Evolutionary conservation across 768 basidiomycete genomes (phyloP).

Genomic region (Hygrocybe coccinea): DNA sequence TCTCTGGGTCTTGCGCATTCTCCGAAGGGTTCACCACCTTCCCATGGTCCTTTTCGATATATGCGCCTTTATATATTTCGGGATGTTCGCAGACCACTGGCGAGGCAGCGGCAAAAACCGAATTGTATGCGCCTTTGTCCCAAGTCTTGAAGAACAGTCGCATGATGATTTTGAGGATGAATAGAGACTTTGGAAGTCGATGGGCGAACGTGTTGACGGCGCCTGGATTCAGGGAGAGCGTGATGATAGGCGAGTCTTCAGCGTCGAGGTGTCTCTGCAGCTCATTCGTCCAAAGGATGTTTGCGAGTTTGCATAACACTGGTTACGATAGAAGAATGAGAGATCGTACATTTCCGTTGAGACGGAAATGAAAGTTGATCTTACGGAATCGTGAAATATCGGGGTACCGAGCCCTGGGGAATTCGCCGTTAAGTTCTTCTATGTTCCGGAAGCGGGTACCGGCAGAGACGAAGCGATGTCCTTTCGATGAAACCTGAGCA

Average conservation of each 20-base stretch:
- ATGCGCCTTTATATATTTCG: slow-evolving; percentile 35
- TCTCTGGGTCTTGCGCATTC: slow-evolving; percentile 27
- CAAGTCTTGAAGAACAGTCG: slow-evolving; percentile 17
- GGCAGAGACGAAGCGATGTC: slow-evolving; percentile 19
- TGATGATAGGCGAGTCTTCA: slow-evolving; percentile 31
- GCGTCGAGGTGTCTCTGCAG: slow-evolving; percentile 45
- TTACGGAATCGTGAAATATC: slow-evolving; percentile 32
- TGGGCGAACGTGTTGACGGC: slow-evolving; percentile 28
- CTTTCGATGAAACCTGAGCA: slow-evolving; percentile 32
- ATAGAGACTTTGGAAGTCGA: slow-evolving; percentile 12
- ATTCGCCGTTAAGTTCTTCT: slow-evolving; percentile 36
- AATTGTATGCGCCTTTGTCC: slow-evolving; percentile 32
- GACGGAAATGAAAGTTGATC: slow-evolving; percentile 13
- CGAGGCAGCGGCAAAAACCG: slow-evolving; percentile 39
- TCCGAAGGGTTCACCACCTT: slow-evolving; percentile 24
- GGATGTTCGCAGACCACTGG: slow-evolving; percentile 28
- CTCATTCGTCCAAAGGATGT: slow-evolving; percentile 45
- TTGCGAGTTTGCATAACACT: slow-evolving; percentile 47
- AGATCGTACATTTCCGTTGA: too few species aligned
- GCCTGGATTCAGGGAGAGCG: slow-evolving; percentile 42
- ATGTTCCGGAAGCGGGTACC: slow-evolving; percentile 25
- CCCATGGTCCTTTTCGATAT: slow-evolving; percentile 32
- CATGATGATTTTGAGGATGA: slow-evolving; percentile 12
- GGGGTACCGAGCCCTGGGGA: slow-evolving; percentile 17
- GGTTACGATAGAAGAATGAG: not conserved